These are phyloP conservation scores for Aureobasidium subglaciale DNA, from an alignment of 2,329 filamentous ascomycete genomes.

Conservation along the genomic window DNA sequence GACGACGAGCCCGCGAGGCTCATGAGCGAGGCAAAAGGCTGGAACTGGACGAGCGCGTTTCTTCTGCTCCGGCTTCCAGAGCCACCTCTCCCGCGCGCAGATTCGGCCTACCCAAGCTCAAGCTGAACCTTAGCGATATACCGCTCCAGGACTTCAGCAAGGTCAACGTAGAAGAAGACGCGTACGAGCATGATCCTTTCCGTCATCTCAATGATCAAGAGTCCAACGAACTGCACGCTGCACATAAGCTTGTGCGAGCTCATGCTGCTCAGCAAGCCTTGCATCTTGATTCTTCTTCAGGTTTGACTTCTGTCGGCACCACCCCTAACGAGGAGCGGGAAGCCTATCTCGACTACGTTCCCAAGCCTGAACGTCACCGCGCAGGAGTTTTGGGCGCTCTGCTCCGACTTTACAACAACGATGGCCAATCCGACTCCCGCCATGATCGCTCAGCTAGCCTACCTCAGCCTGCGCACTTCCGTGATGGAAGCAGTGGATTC, in stretches of 20 bases:
- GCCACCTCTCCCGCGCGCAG: constrained; percentile 21
- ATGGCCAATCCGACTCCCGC: constrained; percentile 2
- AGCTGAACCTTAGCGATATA: constrained; percentile 22
- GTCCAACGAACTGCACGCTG: constrained; percentile 22
- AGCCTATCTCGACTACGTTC: constrained; percentile 56
- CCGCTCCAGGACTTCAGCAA: constrained; percentile 22
- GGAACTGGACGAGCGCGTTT: constrained; percentile 24
- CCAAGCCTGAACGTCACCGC: constrained; percentile 60
- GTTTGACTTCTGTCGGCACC: constrained; percentile 38
- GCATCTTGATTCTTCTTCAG: constrained; percentile 21
- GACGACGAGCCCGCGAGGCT: constrained; percentile 24
- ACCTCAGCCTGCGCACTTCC: constrained; percentile 12
- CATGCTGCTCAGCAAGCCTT: constrained; percentile 28
- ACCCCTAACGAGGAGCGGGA: constrained; percentile 44
- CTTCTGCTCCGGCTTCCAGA: constrained; percentile 26
- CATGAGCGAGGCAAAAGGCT: constrained; percentile 30
- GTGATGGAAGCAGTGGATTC: constrained; percentile 18
- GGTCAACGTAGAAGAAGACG: constrained; percentile 20
- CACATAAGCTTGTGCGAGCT: constrained; percentile 37
- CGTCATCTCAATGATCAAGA: constrained; percentile 15
- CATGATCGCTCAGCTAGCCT: constrained; percentile 16
- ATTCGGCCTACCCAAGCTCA: constrained; percentile 12
- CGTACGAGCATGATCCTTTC: constrained; percentile 25
- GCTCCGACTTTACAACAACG: constrained; percentile 58
- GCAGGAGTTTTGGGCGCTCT: constrained; percentile 67